A percentile compares a stretch with the other conserved stretches of the same genome.
Evolutionary conservation across 805 yeast genomes (phyloP).

Genomic region (Tetrapisispora namnaoensis): DNA sequence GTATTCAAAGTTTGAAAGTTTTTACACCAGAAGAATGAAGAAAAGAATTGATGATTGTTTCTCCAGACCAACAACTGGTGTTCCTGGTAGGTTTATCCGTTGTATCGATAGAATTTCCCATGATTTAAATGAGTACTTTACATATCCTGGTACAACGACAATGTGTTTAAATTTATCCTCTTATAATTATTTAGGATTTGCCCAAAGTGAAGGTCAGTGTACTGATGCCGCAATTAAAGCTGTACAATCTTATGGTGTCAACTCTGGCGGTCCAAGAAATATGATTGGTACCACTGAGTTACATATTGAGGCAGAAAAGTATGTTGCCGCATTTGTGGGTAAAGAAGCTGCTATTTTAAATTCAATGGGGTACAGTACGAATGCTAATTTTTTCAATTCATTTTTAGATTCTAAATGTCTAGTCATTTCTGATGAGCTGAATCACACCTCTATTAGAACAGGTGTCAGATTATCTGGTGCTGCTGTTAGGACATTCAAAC

Average conservation of each 20-base stretch:
- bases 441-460: slow-evolving; percentile 91
- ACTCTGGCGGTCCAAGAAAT: slow-evolving; percentile 70
- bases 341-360: slow-evolving; percentile 80
- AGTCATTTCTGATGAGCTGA: slow-evolving; percentile 86
- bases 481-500: slow-evolving; percentile 82
- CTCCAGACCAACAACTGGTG: slow-evolving; percentile 93
- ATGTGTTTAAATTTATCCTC: slow-evolving; percentile 81
- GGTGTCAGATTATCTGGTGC: slow-evolving; percentile 93
- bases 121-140: slow-evolving; percentile 53
- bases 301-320: slow-evolving; percentile 62
- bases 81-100: slow-evolving; percentile 85
- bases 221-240: slow-evolving; percentile 63
- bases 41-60: slow-evolving; percentile 89
- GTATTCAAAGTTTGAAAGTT: slow-evolving; percentile 87
- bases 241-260: slow-evolving; percentile 62
- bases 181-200: slow-evolving; percentile 93
- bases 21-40: slow-evolving; percentile 87
- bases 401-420: slow-evolving; percentile 80
- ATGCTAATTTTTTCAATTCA: slow-evolving; percentile 76
- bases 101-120: slow-evolving; percentile 71
- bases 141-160: slow-evolving; percentile 64
- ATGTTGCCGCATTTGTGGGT: slow-evolving; percentile 79
- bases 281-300: slow-evolving; percentile 67
- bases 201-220: slow-evolving; percentile 88
- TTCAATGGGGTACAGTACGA: slow-evolving; percentile 94